phyloP scores from a whole-genome alignment of 306 rosid genomes.

The Pueraria montana region DNA sequence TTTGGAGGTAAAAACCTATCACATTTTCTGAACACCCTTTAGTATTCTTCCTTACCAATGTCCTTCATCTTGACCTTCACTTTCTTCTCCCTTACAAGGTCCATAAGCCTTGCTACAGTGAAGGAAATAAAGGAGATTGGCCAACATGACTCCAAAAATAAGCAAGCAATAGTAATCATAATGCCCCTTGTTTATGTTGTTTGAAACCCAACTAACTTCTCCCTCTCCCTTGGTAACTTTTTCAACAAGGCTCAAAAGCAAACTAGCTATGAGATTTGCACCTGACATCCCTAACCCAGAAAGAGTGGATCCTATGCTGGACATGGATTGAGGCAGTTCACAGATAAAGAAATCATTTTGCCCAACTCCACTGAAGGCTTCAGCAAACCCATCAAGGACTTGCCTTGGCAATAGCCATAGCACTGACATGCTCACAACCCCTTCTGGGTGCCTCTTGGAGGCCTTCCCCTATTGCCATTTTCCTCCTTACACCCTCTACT shows the following conservation, averaged over 20 bases:
- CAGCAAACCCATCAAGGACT: not conserved
- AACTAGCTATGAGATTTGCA: not conserved
- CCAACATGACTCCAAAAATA: not conserved
- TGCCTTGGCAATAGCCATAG: not conserved
- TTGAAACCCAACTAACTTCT: not conserved
- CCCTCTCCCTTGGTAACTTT: not conserved
- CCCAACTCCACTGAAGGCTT: not conserved
- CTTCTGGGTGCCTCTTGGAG: not conserved
- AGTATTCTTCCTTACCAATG: not conserved
- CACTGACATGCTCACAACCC: not conserved
- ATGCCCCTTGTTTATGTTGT: not conserved
- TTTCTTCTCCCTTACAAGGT: not conserved
- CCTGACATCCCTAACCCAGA: not conserved
- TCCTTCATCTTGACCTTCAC: not conserved
- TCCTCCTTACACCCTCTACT: not conserved
- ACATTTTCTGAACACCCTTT: not conserved
- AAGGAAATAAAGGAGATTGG: not conserved
- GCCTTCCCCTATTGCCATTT: not conserved
- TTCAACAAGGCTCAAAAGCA: not conserved
- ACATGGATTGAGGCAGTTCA: not conserved
- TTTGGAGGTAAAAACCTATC: too few species aligned
- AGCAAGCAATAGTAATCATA: not conserved
- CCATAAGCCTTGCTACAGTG: not conserved
- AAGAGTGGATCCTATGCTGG: not conserved
- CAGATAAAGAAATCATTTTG: not conserved